Base-by-base conservation (phyloP, 345 rosid genomes). In the Kernera saxatilis region DNA sequence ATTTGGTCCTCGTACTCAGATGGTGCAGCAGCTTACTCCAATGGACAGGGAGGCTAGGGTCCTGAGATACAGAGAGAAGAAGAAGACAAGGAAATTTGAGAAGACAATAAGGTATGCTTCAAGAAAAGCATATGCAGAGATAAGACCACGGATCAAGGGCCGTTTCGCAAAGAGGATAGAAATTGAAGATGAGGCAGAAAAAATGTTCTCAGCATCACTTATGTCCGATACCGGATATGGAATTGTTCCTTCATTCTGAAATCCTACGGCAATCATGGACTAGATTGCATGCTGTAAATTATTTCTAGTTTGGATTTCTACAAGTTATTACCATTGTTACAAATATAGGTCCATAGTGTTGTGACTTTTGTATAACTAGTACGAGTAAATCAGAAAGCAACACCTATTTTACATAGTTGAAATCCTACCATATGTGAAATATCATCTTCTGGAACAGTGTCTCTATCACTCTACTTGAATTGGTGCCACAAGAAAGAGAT, bases 61-160 rank as follows among this genome's bases (percentile, higher is more conserved):
- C 25, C 54, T 88, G 14, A 86, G 98, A 66, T 93, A 93, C 86
- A 93, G 88, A 78, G 98, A 93, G 82, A 93, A 94, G 76, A 94
- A 86, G 89, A 94, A 94, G 84, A 78, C 78, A 0, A 80, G 99
- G 62, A 94, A 86, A 72, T 94, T 94, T 18, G 93, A 86, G 79
- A 94, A 94, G 82, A 94, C 99, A 12, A 94, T 91, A 63, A 81
- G 99, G 84, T 91, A 94, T 78, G 99, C 99, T 35, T 94, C 97
- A 10, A 85, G 99, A 77, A 91, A 94, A 80, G 97, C 99, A 3
- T 91, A 94, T 45, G 99, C 97, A 37, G 99, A 94, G 75, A 85
- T 87, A 45, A 84, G 99, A 57, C 99, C 97, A 8, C 75, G 99
- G 30, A 85, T 94, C 82, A 94, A 91, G 72, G 99, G 99, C 11